Conservation (phyloP, 169 alveolate genomes). For the Plasmodium coatneyi region DNA sequence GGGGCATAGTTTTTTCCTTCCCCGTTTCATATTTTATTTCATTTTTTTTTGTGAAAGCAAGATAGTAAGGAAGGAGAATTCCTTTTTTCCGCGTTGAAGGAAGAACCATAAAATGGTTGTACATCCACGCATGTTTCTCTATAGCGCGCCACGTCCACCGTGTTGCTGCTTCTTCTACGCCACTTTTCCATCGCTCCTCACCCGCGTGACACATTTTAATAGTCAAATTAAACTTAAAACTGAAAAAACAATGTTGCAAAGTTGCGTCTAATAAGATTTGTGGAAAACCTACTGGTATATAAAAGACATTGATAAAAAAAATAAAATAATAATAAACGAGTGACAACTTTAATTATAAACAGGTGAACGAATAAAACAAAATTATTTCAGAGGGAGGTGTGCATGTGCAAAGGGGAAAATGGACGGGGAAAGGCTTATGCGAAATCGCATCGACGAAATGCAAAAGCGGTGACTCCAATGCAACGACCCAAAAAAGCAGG, state of each 20-base stretch:
- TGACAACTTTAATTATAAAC: conserved; percentile 16
- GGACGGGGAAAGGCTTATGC: not conserved
- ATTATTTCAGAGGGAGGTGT: not conserved
- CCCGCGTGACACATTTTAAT: not conserved
- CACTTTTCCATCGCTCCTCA: not conserved
- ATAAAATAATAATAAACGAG: not conserved
- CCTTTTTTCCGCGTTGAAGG: not conserved
- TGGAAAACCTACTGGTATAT: conserved; percentile 14
- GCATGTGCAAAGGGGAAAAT: not conserved
- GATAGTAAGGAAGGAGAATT: not conserved
- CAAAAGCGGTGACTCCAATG: not conserved
- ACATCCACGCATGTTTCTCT: too few relatives aligned
- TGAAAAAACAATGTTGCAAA: conserved; percentile 41
- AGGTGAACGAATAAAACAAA: conserved; percentile 1
- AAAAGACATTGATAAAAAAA: conserved; percentile 26
- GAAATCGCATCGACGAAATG: not conserved
- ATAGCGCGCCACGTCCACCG: not conserved
- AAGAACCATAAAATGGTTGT: not conserved
- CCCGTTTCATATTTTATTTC: not conserved
- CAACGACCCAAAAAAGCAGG: not conserved
- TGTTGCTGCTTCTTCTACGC: not conserved
- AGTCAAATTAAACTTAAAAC: conserved; percentile 68
- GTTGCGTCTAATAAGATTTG: conserved; percentile 31
- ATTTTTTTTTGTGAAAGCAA: not conserved
- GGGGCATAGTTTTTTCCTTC: not conserved